Percentiles rank a stretch among this genome's conserved stretches.
Evolutionary conservation across 805 yeast species (phyloP).

Genomic region (Pichia heedii): DNA sequence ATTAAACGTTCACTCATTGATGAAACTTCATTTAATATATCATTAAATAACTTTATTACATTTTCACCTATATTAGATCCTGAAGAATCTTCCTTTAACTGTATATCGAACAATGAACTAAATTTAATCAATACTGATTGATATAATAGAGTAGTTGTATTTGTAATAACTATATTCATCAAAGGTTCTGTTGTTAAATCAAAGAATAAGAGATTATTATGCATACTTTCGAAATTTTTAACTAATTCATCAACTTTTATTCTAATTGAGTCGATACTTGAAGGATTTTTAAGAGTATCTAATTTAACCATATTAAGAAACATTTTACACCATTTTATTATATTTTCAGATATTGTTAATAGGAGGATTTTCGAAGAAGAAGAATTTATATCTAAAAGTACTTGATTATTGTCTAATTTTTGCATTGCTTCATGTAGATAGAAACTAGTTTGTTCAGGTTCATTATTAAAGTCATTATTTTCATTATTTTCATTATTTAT

Average conservation of each 20-base stretch:
- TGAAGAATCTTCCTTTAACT: constrained; percentile 9
- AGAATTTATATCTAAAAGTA: constrained; percentile 21
- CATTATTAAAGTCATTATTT: not conserved
- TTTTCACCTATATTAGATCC: constrained; percentile 11
- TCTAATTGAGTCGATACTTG: constrained; percentile 15
- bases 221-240: constrained; percentile 20
- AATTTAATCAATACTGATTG: constrained; percentile 23
- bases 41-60: constrained; percentile 17
- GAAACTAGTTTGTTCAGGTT: constrained; percentile 6
- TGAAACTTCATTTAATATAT: constrained; percentile 16
- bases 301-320: constrained; percentile 23
- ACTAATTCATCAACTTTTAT: constrained; percentile 21
- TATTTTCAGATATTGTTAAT: constrained; percentile 24
- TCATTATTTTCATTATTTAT: constrained; percentile 4
- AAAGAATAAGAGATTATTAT: constrained; percentile 20
- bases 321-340: constrained; percentile 26
- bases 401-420: constrained; percentile 21
- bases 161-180: constrained; percentile 18
- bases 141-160: constrained; percentile 21
- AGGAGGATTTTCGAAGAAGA: constrained; percentile 20
- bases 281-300: constrained; percentile 15
- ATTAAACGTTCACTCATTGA: constrained; percentile 14
- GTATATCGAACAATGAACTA: constrained; percentile 16
- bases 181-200: constrained; percentile 20
- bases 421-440: constrained; percentile 25